phyloP scores from a whole-genome alignment of 2,329 filamentous ascomycete species.

The Cladosporium sp. region DNA sequence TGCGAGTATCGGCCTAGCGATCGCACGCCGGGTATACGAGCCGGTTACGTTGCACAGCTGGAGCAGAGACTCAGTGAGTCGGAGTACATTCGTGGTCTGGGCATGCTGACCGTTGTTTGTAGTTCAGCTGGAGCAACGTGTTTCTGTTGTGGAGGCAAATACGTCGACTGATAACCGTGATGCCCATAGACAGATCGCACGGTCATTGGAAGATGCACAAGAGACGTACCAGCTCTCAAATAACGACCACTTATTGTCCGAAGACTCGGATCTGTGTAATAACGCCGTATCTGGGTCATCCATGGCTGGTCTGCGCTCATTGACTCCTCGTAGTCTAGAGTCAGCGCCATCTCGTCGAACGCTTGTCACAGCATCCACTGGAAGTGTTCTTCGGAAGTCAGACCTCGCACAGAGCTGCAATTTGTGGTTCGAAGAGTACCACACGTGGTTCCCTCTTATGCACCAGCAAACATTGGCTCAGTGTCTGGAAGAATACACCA shows the following conservation, averaged over 20 bases:
- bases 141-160: not conserved
- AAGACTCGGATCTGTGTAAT: not conserved
- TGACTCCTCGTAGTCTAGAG: not conserved
- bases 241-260: not conserved
- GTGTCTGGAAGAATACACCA: constrained; percentile 16
- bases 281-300: not conserved
- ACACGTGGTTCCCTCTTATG: constrained; percentile 36
- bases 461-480: constrained; percentile 24
- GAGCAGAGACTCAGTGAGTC: constrained; percentile 33
- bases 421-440: constrained; percentile 35
- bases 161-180: not conserved
- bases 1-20: constrained; percentile 22
- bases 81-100: not conserved
- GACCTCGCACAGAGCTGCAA: constrained; percentile 22
- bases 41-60: constrained; percentile 37
- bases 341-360: not conserved
- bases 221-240: not conserved
- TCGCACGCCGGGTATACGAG: constrained; percentile 38
- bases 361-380: not conserved
- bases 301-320: not conserved
- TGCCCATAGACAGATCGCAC: not conserved
- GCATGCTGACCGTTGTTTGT: not conserved
- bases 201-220: not conserved
- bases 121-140: not conserved
- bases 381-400: not conserved